Evolutionary conservation across 306 rosid genomes (phyloP), one percentile per base, ranked within the genome.

Genomic region (Vigna reflexopilosa): DNA sequence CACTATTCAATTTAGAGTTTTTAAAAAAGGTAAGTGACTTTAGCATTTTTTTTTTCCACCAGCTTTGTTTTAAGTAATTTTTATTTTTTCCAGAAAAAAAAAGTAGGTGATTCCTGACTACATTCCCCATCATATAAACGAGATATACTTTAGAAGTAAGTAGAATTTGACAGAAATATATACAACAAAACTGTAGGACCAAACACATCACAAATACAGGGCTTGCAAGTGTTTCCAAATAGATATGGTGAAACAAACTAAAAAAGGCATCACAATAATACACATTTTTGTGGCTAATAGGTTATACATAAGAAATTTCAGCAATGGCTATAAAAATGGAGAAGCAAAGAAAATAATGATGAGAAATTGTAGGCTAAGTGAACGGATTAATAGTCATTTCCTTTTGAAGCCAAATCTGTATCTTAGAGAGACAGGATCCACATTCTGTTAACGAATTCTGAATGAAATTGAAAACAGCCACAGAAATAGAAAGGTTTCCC

Each of bases 401-500:
- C 12, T 72, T 51, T 74, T 11, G 14, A 59, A 24, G 45, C 8
- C 56, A 26, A 26, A 26, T 26, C 28, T 26, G 28, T 26, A 26
- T 26, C 3, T 26, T 26, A 26, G 3, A 26, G 28, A 26, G 28
- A 26, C 3, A 26, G 28, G 2, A 26, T 26, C 0, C 3, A 58
- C 44, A 3, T 58, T 34, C 1, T 34, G 38, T 34, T 34, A 34
- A 34, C 38, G 7, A 26, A 2, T 32, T 32, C n/a, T 62, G 14
- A 45, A 58, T 11, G 16, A 19, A 58, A 67, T 15, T 20, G 6
- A 70, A 56, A 65, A 34, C 16, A 36, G 6, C 30, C 42, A n/a
- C 32, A 8, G 1, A 78, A 63, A 77, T 7, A 68, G 54, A 26
- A 73, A 19, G 89, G 88, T 44, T 78, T 26, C 6, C 85, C 90